These are phyloP conservation scores for Spiraea crenata DNA, from an alignment of 331 rosid species.

Conservation along the genomic window DNA sequence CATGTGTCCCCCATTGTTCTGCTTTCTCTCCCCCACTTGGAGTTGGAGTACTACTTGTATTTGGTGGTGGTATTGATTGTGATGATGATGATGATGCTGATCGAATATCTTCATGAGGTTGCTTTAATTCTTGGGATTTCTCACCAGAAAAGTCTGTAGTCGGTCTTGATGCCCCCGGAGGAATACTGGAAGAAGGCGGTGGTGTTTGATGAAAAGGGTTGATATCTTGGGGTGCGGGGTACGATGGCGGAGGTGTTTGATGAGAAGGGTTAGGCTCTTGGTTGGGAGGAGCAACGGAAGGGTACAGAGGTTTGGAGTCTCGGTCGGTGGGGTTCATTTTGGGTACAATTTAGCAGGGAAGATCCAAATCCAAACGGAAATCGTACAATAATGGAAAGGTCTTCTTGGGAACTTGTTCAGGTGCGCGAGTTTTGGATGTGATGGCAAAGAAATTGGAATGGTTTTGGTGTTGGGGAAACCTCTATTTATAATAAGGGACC, in stretches of 20 bases:
- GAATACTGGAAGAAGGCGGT: not conserved
- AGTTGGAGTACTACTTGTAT: no score
- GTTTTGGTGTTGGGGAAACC: not conserved
- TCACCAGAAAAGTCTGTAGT: no score
- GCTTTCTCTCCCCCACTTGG: conserved; percentile 5
- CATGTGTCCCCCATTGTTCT: conserved; percentile 53
- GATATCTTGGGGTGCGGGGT: not conserved
- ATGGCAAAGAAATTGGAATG: not conserved
- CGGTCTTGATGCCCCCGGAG: not conserved
- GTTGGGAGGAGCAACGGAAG: conserved; percentile 20
- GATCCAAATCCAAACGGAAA: not conserved
- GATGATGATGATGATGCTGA: conserved; percentile 25
- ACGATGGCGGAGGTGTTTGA: conserved; percentile 2
- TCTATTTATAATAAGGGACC: not conserved
- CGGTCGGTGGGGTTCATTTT: conserved; percentile 20
- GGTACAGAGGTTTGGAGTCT: conserved; percentile 21
- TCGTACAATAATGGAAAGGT: no score
- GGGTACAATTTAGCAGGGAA: not conserved
- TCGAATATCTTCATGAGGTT: conserved; percentile 13
- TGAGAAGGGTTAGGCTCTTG: conserved; percentile 21
- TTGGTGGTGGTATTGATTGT: not conserved
- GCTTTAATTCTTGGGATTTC: not conserved
- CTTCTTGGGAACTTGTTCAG: no score
- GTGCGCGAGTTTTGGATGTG: not conserved
- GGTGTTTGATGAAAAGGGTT: conserved; percentile 23